Conservation (phyloP, 2,329 filamentous ascomycete species). For the Aspergillus pseudoterreus region DNA sequence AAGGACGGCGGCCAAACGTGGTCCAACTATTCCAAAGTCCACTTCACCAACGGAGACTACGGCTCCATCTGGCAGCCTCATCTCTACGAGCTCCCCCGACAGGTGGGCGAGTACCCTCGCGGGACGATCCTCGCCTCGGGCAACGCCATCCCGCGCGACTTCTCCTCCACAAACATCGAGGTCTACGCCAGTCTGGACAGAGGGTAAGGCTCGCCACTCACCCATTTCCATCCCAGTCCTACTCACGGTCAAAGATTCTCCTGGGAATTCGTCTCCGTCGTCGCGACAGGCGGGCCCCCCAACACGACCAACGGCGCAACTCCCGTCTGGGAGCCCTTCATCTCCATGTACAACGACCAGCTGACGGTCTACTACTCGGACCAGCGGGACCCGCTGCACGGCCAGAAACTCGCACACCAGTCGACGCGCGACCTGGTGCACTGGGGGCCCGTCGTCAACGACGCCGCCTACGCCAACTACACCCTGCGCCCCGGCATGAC, state of each 20-base stretch:
- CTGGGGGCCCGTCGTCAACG: constrained; percentile 57
- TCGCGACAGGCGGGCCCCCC: constrained; percentile 56
- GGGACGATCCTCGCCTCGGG: constrained; percentile 62
- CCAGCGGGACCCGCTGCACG: constrained; percentile 60
- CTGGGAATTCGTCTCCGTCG: constrained; percentile 62
- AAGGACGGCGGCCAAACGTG: constrained; percentile 54
- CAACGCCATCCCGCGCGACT: constrained; percentile 26
- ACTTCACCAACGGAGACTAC: constrained; percentile 60
- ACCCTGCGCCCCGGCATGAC: constrained; percentile 64
- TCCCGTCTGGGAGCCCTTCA: constrained; percentile 67
- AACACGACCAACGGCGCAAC: constrained; percentile 57
- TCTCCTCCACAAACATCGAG: constrained; percentile 56
- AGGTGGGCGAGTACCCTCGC: constrained; percentile 53
- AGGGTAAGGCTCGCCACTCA: constrained; percentile 36
- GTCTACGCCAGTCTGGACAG: constrained; percentile 54
- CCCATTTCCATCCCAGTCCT: constrained; percentile 37
- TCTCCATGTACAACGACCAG: constrained; percentile 53
- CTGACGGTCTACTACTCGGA: constrained; percentile 66
- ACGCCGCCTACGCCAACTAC: constrained; percentile 57
- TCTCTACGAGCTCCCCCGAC: constrained; percentile 57
- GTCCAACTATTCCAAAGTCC: constrained; percentile 57
- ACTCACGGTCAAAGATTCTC: constrained; percentile 14
- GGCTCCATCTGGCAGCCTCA: constrained; percentile 65
- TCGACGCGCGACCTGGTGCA: constrained; percentile 52
- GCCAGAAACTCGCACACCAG: constrained; percentile 65